Percentiles rank a stretch among this genome's conserved stretches.
Conservation (phyloP, 352 stramenopile species). For the Lagenidium sp. region DNA sequence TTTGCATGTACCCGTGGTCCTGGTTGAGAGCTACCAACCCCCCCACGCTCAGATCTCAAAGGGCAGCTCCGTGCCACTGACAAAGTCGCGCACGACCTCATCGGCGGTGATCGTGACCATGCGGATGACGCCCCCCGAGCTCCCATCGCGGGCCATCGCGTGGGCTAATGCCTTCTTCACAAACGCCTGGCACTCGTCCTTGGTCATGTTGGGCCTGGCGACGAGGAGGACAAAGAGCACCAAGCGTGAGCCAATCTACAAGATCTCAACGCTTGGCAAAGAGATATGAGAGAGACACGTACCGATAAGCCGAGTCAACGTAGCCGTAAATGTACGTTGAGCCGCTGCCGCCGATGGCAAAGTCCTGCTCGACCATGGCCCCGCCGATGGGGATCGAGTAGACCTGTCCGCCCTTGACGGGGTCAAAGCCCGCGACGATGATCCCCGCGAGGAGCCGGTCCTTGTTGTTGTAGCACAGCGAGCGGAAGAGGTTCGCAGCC, state of each 20-base stretch:
- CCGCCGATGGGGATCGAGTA: conserved; percentile 96
- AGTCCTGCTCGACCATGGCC: conserved; percentile 95
- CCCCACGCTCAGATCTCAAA: conserved; percentile 61
- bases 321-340: conserved; percentile 98
- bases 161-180: conserved; percentile 94
- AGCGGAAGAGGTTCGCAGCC: conserved; percentile 95
- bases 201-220: conserved; percentile 89
- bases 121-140: conserved; percentile 97
- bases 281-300: too few relatives aligned
- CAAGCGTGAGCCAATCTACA: too few relatives aligned
- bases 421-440: conserved; percentile 97
- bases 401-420: conserved; percentile 92
- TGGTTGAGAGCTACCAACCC: too few relatives aligned
- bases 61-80: conserved; percentile 86
- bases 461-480: conserved; percentile 99
- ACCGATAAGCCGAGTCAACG: conserved; percentile 92
- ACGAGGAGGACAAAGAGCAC: too few relatives aligned
- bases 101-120: conserved; percentile 92
- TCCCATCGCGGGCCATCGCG: conserved; percentile 98
- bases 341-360: conserved; percentile 95
- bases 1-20: too few relatives aligned
- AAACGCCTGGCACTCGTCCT: conserved; percentile 93
- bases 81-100: conserved; percentile 89
- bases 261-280: too few relatives aligned
- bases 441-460: conserved; percentile 93